Evolutionary conservation across 768 basidiomycete genomes (phyloP), one percentile per base, ranked within the genome.

Genomic region (Tulasnella sp.): DNA sequence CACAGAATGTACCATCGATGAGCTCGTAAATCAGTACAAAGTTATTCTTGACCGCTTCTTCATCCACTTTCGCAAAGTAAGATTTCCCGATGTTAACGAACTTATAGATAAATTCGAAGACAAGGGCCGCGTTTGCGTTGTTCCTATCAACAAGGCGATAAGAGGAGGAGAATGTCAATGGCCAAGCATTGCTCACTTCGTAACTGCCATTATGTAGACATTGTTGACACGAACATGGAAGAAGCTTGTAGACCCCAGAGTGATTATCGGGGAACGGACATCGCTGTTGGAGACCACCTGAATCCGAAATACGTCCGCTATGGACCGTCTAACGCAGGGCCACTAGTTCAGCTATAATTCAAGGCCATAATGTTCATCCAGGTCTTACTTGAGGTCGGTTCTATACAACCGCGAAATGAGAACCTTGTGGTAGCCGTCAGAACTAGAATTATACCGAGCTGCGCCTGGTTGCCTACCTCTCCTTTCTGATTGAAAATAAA

Each of bases 401-500:
- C 95, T 79, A 67, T 95, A 99, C 24, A 98, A 74, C 56, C 95
- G 75, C 39, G 92, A 95, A 63, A 98, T 99, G 60, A 99, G 75
- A 60, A 98, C 87, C 89, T 92, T 60, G 32, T 48, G 28, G 33
- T 43, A 48, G 15, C 24, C 45, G 33, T 34, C 45, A 34, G 45
- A 4, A 34, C 52, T 19, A 49, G 28, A 33, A 27, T 29, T 27
- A 29, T 16, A 34, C 12, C 12, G 12, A 25, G 40, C n/a, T 28
- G 25, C 12, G 27, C n/a, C 15, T 4, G 35, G 29, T 62, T 5
- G 9, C 76, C 34, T 50, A 91, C 93, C 77, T 98, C 95, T 66
- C 95, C 95, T 67, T 98, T 96, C 67, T 92, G 90, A 64, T 96
- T 99, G 74, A 96, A 95, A 53, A 96, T 89, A 67, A 98, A 96